Conservation (phyloP, 768 basidiomycete genomes). For the Neoboletus brunneissimus region DNA sequence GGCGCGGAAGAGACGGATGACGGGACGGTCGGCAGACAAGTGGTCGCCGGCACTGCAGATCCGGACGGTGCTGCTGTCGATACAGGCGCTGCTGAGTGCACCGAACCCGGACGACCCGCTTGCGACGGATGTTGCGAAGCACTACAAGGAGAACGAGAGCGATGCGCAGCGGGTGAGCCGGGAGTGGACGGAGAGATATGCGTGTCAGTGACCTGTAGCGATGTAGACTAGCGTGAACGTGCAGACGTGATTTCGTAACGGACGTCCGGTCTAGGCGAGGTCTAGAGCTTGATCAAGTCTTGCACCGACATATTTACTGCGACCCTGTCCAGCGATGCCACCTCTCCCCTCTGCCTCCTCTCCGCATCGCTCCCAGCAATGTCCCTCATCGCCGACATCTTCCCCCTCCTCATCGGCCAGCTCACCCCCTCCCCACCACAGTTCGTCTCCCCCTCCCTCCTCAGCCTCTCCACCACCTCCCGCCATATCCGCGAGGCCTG, state of each 20-base stretch:
- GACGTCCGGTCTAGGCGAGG: constrained; percentile 16
- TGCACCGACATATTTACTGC: constrained; percentile 12
- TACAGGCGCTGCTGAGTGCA: constrained; percentile 94
- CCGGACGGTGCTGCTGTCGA: constrained; percentile 92
- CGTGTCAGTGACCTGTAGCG: constrained; percentile 35
- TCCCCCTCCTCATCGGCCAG: constrained; percentile 33
- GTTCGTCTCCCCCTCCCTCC: constrained; percentile 13
- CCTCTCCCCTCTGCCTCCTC: constrained; percentile 11
- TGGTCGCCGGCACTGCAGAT: constrained; percentile 99
- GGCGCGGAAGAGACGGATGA: not conserved
- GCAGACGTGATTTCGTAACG: constrained; percentile 11
- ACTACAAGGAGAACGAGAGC: constrained; percentile 97
- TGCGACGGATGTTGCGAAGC: constrained; percentile 93
- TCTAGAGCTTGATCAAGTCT: constrained; percentile 22
- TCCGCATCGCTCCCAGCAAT: constrained; percentile 7
- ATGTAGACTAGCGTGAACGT: constrained; percentile 2
- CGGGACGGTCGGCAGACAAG: constrained; percentile 61
- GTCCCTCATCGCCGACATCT: constrained; percentile 35
- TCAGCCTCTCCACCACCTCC: constrained; percentile 24
- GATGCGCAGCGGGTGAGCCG: constrained; percentile 89
- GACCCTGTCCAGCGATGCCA: constrained; percentile 9
- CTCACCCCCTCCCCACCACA: constrained; percentile 13
- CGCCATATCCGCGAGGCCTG: constrained; percentile 29
- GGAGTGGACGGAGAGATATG: constrained; percentile 95
- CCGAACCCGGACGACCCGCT: constrained; percentile 97